Evolutionary conservation across 2,329 filamentous ascomycete species (phyloP).

Genomic region (Xylariaceae sp.): DNA sequence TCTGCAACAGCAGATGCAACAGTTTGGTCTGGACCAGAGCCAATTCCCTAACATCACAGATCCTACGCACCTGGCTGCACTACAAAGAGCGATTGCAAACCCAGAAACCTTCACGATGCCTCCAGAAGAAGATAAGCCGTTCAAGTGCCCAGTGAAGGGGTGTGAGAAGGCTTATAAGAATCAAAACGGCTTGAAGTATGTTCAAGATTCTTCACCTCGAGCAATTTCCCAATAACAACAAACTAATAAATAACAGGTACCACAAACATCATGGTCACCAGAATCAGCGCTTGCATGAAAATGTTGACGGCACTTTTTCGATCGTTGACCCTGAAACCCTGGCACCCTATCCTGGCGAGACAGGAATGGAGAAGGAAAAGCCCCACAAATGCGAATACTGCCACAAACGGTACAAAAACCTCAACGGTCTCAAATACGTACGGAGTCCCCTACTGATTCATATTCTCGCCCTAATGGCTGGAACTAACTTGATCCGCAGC

Average conservation of each 20-base stretch:
- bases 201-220: too few species aligned
- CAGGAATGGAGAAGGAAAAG: constrained; percentile 99
- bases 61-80: constrained; percentile 53
- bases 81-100: constrained; percentile 44
- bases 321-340: constrained; percentile 97
- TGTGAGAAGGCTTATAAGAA: constrained; percentile 99
- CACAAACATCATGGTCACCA: constrained; percentile 86
- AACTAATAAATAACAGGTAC: constrained; percentile 50
- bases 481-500: constrained; percentile 40
- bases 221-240: too few species aligned
- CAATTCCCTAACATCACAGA: constrained; percentile 76
- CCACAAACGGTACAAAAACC: constrained; percentile 97
- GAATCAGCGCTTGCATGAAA: constrained; percentile 94
- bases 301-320: constrained; percentile 93
- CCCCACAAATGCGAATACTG: constrained; percentile 96
- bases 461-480: not conserved
- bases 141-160: constrained; percentile 94
- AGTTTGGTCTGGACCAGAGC: constrained; percentile 70
- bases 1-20: constrained; percentile 64
- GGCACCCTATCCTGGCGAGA: constrained; percentile 86
- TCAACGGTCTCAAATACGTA: constrained; percentile 96
- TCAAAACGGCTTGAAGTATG: constrained; percentile 97
- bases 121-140: constrained; percentile 93
- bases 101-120: constrained; percentile 60
- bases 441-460: constrained; percentile 30